Conservation (phyloP, 441 rosid species). For the Aquilaria agallochum region DNA sequence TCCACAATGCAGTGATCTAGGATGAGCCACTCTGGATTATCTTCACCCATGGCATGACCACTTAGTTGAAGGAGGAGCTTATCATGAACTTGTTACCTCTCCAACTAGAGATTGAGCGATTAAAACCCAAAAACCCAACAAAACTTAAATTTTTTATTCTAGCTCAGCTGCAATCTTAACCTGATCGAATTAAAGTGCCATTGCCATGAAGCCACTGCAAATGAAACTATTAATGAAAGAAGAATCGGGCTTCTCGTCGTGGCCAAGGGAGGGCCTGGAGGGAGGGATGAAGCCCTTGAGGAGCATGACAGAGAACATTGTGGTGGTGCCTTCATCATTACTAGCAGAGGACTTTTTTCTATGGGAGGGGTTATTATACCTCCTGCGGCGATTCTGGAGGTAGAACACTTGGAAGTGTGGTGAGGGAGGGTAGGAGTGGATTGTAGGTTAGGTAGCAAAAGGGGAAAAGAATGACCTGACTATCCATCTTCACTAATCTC, state of each 20-base stretch:
- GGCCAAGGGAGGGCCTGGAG: constrained; percentile 80
- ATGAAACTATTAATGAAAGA: constrained; percentile 16
- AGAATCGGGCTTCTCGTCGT: constrained; percentile 53
- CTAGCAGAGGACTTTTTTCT: background rate
- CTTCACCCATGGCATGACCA: too few relatives aligned
- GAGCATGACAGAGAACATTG: constrained; percentile 64
- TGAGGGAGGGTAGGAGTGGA: constrained; percentile 14
- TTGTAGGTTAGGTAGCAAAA: background rate
- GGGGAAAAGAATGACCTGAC: constrained; percentile 10
- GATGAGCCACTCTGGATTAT: too few relatives aligned
- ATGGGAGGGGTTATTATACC: constrained; percentile 13
- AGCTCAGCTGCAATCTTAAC: too few relatives aligned
- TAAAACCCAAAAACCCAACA: too few relatives aligned
- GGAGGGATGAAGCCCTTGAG: constrained; percentile 82
- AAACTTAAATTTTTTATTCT: too few relatives aligned
- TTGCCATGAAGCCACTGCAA: constrained; percentile 42
- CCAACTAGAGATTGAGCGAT: too few relatives aligned
- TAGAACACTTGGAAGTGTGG: background rate
- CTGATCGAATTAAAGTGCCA: constrained; percentile 27
- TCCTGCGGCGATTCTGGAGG: constrained; percentile 26
- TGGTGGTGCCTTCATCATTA: constrained; percentile 21
- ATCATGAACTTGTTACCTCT: too few relatives aligned
- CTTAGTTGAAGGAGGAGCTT: too few relatives aligned
- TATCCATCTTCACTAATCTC: too few relatives aligned
- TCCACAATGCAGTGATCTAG: too few relatives aligned